Evolutionary conservation across 202 grass and related monocot genomes (phyloP), one percentile per base, ranked within the genome.

Genomic region (Saccharum hybrid): DNA sequence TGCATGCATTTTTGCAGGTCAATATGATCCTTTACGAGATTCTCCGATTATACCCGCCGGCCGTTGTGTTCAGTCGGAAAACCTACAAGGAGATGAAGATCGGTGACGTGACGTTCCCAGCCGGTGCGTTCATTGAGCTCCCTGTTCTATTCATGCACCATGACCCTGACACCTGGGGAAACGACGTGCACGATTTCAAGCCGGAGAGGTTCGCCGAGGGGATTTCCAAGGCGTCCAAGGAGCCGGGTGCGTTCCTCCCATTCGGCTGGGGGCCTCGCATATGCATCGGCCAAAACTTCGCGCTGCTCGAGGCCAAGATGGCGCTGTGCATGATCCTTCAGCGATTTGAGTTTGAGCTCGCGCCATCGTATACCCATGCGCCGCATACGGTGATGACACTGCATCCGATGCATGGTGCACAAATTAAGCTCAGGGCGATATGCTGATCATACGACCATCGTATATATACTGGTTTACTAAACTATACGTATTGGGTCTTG

Each of bases 221-320:
- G 21, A 56, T 89, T 19, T 88, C 77, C 1, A 92, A 88, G 74
- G 90, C 94, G 10, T 92, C 88, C 4, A 90, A 87, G 23, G 74
- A 80, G 15, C 19, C 88, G 4, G 54, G 63, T 0, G 86, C 82
- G 0, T 97, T 93, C 72, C 67, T 86, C 30, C 94, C 94, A 0
- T 97, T 93, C 2, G 78, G 94, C 0, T 88, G 88, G 88, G 94
- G 88, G 0, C 91, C 88, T 12, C 83, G 88, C 4, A 65, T 90
- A 1, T 97, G 91, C 54, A 88, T 97, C 7, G 94, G 94, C 0
- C 94, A 97, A 41, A 97, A 82, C 74, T 97, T 93, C 0, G 84
- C 94, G 0, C 52, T 97, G 38, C 63, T 91, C 7, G 89, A 97
- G 79, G 87, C 87, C 16, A 97, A 92, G 68, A 80, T 92, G 80